phyloP scores from a whole-genome alignment of 768 basidiomycete genomes.

The Leccinellum luteum region DNA sequence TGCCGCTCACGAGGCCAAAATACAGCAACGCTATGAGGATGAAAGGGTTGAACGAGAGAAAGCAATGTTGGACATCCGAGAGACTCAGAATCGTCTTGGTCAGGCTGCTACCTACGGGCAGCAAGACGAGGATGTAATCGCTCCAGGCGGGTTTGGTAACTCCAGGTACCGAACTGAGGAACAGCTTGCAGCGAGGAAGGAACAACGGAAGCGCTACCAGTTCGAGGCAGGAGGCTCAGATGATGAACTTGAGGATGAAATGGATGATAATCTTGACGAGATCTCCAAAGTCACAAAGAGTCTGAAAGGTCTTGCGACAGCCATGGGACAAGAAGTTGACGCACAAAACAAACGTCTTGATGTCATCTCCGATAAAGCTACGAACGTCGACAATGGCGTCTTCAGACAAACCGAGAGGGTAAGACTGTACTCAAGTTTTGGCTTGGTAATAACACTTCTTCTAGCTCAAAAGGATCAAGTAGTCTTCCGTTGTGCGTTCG shows the following conservation, averaged over 20 bases:
- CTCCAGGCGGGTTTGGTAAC: constrained; percentile 34
- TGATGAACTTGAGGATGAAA: constrained; percentile 91
- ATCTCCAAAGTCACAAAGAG: constrained; percentile 73
- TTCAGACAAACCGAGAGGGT: constrained; percentile 83
- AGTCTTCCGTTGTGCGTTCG: constrained; percentile 3
- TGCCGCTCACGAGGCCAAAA: constrained; percentile 78
- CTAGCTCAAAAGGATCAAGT: constrained; percentile 65
- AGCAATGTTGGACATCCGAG: constrained; percentile 80
- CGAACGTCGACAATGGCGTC: constrained; percentile 68
- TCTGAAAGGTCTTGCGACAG: constrained; percentile 73
- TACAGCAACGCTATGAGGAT: constrained; percentile 82
- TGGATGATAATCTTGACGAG: constrained; percentile 90
- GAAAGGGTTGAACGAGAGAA: constrained; percentile 83
- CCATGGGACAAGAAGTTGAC: constrained; percentile 88
- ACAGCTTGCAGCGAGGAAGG: constrained; percentile 56
- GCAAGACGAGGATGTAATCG: constrained; percentile 44
- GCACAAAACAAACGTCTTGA: constrained; percentile 80
- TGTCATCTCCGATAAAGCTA: constrained; percentile 76
- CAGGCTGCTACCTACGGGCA: constrained; percentile 64
- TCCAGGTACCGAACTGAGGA: constrained; percentile 46
- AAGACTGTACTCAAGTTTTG: constrained; percentile 26
- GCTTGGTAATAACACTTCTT: constrained; percentile 7
- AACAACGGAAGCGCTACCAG: constrained; percentile 80
- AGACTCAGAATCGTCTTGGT: constrained; percentile 84
- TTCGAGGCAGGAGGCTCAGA: constrained; percentile 90